Conservation (phyloP, 1,284 basidiomycete genomes). For the Thecaphora thlaspeos region DNA sequence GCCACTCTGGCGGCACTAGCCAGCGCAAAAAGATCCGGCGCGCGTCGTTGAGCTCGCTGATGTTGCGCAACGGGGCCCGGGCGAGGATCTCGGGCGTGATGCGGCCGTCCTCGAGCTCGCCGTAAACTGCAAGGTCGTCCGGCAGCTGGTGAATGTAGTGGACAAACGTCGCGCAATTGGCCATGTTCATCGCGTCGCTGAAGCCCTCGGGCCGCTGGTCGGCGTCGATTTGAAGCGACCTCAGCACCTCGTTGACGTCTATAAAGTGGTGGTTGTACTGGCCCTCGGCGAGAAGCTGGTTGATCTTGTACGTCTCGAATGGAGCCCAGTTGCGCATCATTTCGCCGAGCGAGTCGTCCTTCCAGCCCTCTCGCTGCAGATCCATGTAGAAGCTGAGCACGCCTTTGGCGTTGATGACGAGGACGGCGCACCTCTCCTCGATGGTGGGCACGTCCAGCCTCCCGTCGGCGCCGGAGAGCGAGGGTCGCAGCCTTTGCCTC, state of each 20-base stretch:
- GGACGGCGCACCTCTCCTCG: slow-evolving; percentile 33
- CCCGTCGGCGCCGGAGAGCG: slow-evolving; percentile 21
- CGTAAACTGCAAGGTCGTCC: slow-evolving; percentile 10
- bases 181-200: slow-evolving; percentile 38
- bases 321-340: slow-evolving; percentile 39
- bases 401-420: slow-evolving; percentile 32
- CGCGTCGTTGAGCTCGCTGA: slow-evolving; percentile 42
- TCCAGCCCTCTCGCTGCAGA: slow-evolving; percentile 24
- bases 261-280: slow-evolving; percentile 44
- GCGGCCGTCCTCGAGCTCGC: slow-evolving; percentile 9
- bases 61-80: slow-evolving; percentile 21
- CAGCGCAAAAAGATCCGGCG: slow-evolving; percentile 34
- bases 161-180: slow-evolving; percentile 46
- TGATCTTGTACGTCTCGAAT: slow-evolving; percentile 40
- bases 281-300: slow-evolving; percentile 35
- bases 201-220: slow-evolving; percentile 20
- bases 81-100: slow-evolving; percentile 19
- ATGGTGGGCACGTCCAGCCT: slow-evolving; percentile 30
- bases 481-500: slow-evolving; percentile 25
- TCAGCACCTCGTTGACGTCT: slow-evolving; percentile 28
- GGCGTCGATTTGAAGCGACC: slow-evolving; percentile 13
- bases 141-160: slow-evolving; percentile 44
- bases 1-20: slow-evolving; percentile 31
- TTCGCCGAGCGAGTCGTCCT: slow-evolving; percentile 24
- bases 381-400: slow-evolving; percentile 38